Base-by-base conservation (phyloP, 1,139 yeast species). In the Wickerhamomyces sp. region DNA sequence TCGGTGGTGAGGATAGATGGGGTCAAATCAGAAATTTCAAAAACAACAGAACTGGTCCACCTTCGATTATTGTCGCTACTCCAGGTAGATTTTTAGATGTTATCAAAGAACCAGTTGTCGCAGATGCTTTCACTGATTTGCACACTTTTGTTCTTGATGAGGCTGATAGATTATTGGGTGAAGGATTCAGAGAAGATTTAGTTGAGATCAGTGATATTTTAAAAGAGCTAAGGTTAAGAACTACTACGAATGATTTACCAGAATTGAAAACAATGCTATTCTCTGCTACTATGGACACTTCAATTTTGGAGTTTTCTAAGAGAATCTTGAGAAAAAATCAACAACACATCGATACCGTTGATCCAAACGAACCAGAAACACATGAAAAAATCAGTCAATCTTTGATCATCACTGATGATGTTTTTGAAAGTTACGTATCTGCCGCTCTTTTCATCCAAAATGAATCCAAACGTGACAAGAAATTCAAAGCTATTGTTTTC, bases 11-110 rank as follows among this genome's bases (percentile, higher is more conserved):
- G 27, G 64, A 70, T 41, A 68, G 69, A 53, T 57, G 54, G 39
- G 52, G 50, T 11, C 76, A 75, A 51, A 58, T 74, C 41, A 57
- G 53, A 30, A 62, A 63, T 23, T 58, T 70, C 58, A 43, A 48
- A 32, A 54, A 54, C 27, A 44, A 50, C 13, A 61, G 61, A 46
- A 13, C 27, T 6, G 41, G 50, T 11, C 56, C 57, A 6, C 76
- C 75, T 14, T 73, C 75, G 36, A 79, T 91, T 54, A 77, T 89
- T 38, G 85, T 90, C 50, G 95, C 90, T 14, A 90, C 98, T 6
- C 98, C 98, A 1, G 97, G 97, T 53, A 78, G 97, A 68, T 73
- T 90, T 48, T 64, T 74, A 46, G 95, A 84, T 56, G 68, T 77
- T 49, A 65, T 89, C 46, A 55, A 65, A 33, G 67, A 69, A 34